Conservation (phyloP, 1,284 basidiomycete genomes). For the Pascua guehoae region DNA sequence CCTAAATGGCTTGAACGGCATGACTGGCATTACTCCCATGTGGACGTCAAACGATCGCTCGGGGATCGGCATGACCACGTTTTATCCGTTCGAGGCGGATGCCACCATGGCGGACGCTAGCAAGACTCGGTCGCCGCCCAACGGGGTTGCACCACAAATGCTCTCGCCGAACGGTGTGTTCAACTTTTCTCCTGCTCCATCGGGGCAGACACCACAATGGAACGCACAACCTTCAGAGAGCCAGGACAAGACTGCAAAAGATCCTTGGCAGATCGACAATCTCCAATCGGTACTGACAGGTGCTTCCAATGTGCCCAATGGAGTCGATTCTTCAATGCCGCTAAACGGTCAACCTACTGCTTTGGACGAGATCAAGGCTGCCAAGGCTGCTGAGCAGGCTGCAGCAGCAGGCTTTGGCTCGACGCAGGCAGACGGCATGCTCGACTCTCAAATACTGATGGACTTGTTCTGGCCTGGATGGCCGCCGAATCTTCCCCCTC, state of each 20-base stretch:
- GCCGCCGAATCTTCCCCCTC: conserved; percentile 46
- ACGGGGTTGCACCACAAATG: conserved; percentile 10
- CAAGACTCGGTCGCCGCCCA: too few species aligned
- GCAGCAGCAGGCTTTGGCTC: not conserved
- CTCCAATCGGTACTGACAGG: too few species aligned
- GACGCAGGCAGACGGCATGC: conserved; percentile 20
- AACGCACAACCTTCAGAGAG: too few species aligned
- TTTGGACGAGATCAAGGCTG: not conserved
- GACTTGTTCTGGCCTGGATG: conserved; percentile 50
- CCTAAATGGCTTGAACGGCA: too few species aligned
- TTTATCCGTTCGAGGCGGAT: too few species aligned
- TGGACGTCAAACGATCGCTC: conserved; percentile 16
- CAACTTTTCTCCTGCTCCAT: conserved; percentile 35
- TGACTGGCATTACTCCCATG: not conserved
- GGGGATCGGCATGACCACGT: not conserved
- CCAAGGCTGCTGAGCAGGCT: not conserved
- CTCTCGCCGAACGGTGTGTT: conserved; percentile 39
- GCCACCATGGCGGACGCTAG: too few species aligned
- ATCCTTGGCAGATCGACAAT: too few species aligned
- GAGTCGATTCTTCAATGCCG: too few species aligned
- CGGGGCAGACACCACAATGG: not conserved
- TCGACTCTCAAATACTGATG: conserved; percentile 39
- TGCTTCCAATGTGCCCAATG: too few species aligned
- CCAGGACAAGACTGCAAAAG: too few species aligned
- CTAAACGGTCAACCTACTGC: not conserved